phyloP scores from a whole-genome alignment of 441 rosid genomes.

The Pelargonium fulgidum region DNA sequence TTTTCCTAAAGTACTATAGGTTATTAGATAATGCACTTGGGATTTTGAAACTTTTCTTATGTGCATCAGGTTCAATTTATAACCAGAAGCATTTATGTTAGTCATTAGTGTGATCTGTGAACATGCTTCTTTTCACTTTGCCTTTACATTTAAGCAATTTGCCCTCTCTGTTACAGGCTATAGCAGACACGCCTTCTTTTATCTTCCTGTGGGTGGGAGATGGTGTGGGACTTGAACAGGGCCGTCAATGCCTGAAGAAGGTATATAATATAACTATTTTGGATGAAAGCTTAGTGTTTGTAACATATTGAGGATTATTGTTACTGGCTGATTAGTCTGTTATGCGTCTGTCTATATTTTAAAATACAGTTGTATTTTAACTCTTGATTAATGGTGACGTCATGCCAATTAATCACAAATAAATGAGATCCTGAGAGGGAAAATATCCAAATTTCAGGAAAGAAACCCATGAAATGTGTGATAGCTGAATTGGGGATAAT shows the following conservation, averaged over 20 bases:
- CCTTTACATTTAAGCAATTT: slow-evolving; percentile 10
- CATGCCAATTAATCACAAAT: not conserved
- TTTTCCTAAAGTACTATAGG: too few relatives aligned
- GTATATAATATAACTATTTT: slow-evolving; percentile 29
- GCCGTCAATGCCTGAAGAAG: slow-evolving; percentile 97
- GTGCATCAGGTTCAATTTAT: not conserved
- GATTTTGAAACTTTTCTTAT: not conserved
- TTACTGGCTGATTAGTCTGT: not conserved
- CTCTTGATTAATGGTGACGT: not conserved
- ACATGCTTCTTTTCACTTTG: not conserved
- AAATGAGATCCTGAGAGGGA: not conserved
- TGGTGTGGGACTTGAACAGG: slow-evolving; percentile 96
- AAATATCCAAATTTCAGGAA: not conserved
- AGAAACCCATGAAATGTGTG: not conserved
- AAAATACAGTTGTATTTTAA: not conserved
- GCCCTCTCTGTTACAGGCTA: slow-evolving; percentile 47
- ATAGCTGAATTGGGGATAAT: not conserved
- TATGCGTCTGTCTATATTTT: not conserved
- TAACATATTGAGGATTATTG: not conserved
- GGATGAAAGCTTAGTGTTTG: not conserved
- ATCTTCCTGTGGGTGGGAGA: slow-evolving; percentile 99
- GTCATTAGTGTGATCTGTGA: not conserved
- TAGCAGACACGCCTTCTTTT: slow-evolving; percentile 97
- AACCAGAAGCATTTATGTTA: not conserved
- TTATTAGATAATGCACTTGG: not conserved